A percentile compares a stretch with the other conserved stretches of the same genome.
These are phyloP conservation scores for Coix lacrymajobi DNA, from an alignment of 176 grass and related monocot species.

Conservation along the genomic window DNA sequence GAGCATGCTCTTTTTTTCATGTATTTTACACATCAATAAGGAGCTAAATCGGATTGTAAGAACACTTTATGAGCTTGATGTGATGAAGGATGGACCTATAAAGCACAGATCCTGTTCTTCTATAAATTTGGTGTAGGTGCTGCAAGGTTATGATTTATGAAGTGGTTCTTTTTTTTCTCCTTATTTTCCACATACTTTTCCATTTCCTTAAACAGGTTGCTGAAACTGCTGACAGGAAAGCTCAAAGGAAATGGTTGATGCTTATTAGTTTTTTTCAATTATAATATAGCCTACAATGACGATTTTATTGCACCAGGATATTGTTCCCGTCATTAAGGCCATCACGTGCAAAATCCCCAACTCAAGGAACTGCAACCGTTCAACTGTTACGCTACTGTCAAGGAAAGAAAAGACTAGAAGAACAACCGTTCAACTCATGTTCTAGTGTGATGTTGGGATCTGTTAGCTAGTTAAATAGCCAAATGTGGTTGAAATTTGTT, in stretches of 20 bases:
- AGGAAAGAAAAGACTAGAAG: conserved; percentile 19
- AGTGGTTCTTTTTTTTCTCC: background rate
- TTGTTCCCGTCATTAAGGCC: conserved; percentile 28
- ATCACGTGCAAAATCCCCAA: conserved; percentile 30
- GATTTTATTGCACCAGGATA: conserved; percentile 26
- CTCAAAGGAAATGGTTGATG: background rate
- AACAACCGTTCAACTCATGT: no score
- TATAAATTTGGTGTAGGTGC: conserved; percentile 40
- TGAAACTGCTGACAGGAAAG: background rate
- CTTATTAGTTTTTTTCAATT: background rate
- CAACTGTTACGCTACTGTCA: conserved; percentile 35
- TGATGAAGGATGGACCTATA: conserved; percentile 35
- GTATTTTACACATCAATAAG: background rate
- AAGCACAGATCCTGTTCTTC: conserved; percentile 8
- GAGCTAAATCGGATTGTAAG: background rate
- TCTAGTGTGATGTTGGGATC: no score
- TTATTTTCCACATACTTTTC: background rate
- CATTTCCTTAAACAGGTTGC: background rate
- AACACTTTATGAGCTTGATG: conserved; percentile 43
- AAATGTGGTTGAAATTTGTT: no score
- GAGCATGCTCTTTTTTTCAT: background rate
- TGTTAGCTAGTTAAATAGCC: no score
- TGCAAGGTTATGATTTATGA: background rate
- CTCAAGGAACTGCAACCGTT: conserved; percentile 33
- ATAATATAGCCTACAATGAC: background rate